These are phyloP conservation scores for Xylaria sp. DNA, from an alignment of 495 filamentous ascomycete species.

Conservation along the genomic window DNA sequence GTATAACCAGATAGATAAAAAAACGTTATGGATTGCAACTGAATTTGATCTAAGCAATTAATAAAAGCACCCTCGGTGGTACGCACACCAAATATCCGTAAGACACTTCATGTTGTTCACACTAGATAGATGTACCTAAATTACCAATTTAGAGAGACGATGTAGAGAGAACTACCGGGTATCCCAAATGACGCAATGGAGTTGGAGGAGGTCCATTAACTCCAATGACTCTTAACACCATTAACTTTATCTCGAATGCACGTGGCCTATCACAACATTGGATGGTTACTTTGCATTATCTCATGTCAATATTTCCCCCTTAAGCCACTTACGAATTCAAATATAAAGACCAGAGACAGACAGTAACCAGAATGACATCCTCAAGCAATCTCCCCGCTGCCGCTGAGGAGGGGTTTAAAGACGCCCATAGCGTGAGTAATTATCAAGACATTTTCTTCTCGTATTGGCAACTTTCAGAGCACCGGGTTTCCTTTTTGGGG, in stretches of 20 bases:
- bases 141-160: neutral
- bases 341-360: neutral
- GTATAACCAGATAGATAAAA: neutral
- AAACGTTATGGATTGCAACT: neutral
- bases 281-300: neutral
- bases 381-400: conserved; percentile 36
- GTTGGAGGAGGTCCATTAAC: neutral
- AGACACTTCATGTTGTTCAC: neutral
- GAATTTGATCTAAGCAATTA: neutral
- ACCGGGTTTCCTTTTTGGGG: too few relatives aligned
- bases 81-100: neutral
- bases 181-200: conserved; percentile 19
- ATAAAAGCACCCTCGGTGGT: neutral
- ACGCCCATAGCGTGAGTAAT: conserved; percentile 56
- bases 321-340: neutral
- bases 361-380: conserved; percentile 32
- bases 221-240: neutral
- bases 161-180: conserved; percentile 7
- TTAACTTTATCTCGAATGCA: neutral
- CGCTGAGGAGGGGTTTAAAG: conserved; percentile 59
- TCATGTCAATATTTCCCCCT: neutral
- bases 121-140: neutral
- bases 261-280: neutral
- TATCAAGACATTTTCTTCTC: too few relatives aligned
- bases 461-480: too few relatives aligned